Base-by-base conservation (phyloP, 345 rosid genomes). In the Excoecaria agallocha region DNA sequence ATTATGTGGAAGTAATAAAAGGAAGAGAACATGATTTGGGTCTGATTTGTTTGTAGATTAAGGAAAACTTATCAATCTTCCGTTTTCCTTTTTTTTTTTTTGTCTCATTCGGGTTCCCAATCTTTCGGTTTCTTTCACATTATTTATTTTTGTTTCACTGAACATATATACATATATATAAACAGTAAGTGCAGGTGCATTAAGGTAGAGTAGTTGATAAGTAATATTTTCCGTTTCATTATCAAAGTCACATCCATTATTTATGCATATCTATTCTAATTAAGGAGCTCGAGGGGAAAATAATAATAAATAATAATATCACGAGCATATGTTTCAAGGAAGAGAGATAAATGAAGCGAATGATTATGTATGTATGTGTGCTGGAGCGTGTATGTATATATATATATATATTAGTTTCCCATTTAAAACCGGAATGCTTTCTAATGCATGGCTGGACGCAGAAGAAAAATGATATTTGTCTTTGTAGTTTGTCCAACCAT, bases 181-280 rank as follows among this genome's bases (percentile, higher is more conserved):
- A 52, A 20, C 7, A 20, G 8, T 66, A 60, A n/a, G 69, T 66
- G 75, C 79, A 74, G 84, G 60, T 73, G 74, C 77, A 56, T 75
- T 62, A 56, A 78, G 35, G 70, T 58, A 35, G 52, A 69, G 76
- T 71, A 70, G 64, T 60, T 69, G 76, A 73, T 50, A 66, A 58
- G 78, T 20, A 72, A 78, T 45, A 39, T 82, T 78, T 75, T 82
- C 79, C 48, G 30, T 62, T 72, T 75, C 64, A 52, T 69, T 76
- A 73, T 70, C 68, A 20, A 79, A 52, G 77, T 82, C 81, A 76
- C 83, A 77, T 77, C 81, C 12, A 19, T n/a, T 55, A 55, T 19
- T 55, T 55, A 73, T 64, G 70, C 74, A 68, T 57, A 66, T 69
- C 78, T 49, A 72, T 55, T 74, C 76, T 70, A 66, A 52, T 50